Base-by-base conservation (phyloP, 2,329 filamentous ascomycete species). In the Fusarium compactum region DNA sequence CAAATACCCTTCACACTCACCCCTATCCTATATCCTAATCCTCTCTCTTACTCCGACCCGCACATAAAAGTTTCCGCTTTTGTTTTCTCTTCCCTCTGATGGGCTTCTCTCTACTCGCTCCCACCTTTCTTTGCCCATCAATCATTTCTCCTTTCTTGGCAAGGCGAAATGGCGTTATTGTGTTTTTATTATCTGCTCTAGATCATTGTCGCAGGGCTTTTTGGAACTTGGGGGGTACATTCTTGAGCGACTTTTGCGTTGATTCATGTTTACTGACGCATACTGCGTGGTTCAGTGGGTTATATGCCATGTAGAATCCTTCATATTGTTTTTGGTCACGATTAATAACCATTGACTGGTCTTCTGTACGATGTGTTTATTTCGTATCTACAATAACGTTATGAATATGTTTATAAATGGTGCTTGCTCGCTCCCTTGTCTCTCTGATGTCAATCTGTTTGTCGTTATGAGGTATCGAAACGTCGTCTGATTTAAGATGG, bases 101-200 rank as follows among this genome's bases (percentile, higher is more conserved):
- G 60, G 66, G 51, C 38, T 22, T 30, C 54, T 62, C 15, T 48
- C 11, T 43, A 44, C 6, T 51, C 62, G 53, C 51, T 45, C 61
- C 44, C 43, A 16, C 18, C 43, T 54, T 12, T 14, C 40, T 55
- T 53, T 54, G 47, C 45, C 66, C 54, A 69, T 65, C 65, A 58
- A 51, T 65, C 32, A 54, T 67, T 67, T 56, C 45, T 67, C 67
- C 48, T 63, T 65, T 60, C 60, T 67, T 48, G 54, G 68, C 69
- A 54, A 50, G 74, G 69, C 70, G 71, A 76, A 69, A 64, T 61
- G 73, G 72, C 59, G 73, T 74, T 74, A 51, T 62, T 59, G 24
- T 61, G 48, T 70, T 63, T 60, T 47, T 18, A 32, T 30, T 38
- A 16, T 43, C 24, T 46, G 16, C 34, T 47, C 44, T 44, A 30